Evolutionary conservation across 2,329 filamentous ascomycete genomes (phyloP).

Genomic region (Tricladium varicosporioides): DNA sequence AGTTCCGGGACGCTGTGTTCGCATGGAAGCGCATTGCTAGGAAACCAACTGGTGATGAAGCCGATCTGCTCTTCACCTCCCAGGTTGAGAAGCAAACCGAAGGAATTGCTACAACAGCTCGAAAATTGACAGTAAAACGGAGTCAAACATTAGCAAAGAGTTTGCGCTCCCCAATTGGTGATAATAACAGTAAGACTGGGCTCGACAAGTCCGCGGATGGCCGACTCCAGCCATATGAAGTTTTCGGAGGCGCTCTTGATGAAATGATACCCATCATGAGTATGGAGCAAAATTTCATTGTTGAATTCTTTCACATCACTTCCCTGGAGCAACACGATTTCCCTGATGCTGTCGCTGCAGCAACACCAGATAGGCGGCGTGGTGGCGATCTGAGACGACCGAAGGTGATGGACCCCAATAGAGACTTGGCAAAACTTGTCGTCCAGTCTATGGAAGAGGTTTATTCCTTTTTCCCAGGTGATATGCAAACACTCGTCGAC

Average conservation of each 20-base stretch:
- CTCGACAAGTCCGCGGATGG: conserved; percentile 61
- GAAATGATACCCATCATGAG: conserved; percentile 81
- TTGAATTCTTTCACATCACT: conserved; percentile 96
- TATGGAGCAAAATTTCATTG: conserved; percentile 94
- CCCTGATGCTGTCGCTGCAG: conserved; percentile 69
- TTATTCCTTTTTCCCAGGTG: conserved; percentile 76
- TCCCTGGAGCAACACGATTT: conserved; percentile 82
- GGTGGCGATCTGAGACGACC: conserved; percentile 71
- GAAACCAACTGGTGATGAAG: conserved; percentile 74
- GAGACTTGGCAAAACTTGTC: conserved; percentile 79
- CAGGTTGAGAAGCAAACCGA: conserved; percentile 84
- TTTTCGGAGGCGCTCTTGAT: conserved; percentile 76
- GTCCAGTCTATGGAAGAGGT: conserved; percentile 87
- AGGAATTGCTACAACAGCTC: conserved; percentile 70
- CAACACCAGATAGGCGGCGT: conserved; percentile 64
- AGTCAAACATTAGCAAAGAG: conserved; percentile 81
- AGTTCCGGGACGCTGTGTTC: conserved; percentile 74
- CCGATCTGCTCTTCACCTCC: conserved; percentile 83
- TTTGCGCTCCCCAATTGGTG: conserved; percentile 65
- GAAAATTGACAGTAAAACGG: conserved; percentile 90
- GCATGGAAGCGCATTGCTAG: conserved; percentile 78
- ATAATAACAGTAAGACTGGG: conserved; percentile 50
- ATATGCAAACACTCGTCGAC: conserved; percentile 76
- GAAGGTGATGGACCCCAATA: conserved; percentile 83
- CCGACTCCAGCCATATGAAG: conserved; percentile 72